Conservation (phyloP, 1,139 yeast species). For the Candida tetrigidarum region DNA sequence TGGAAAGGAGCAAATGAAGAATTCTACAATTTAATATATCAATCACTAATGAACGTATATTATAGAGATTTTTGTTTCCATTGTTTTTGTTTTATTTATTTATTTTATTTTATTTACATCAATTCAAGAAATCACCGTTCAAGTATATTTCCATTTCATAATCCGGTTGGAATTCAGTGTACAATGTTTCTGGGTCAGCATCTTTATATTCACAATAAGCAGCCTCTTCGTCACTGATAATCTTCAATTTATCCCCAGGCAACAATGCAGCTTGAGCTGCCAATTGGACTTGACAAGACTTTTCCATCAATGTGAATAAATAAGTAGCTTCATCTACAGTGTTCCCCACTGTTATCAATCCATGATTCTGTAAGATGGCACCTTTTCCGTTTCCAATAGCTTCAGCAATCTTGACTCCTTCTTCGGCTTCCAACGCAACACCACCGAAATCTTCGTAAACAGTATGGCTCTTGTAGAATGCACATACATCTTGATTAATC, state of each 20-base stretch:
- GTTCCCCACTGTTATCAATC: constrained; percentile 73
- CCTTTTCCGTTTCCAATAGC: constrained; percentile 68
- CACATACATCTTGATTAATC: constrained; percentile 80
- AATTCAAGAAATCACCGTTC: constrained; percentile 22
- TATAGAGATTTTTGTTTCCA: too few species aligned
- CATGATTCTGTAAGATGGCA: constrained; percentile 76
- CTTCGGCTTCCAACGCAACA: constrained; percentile 74
- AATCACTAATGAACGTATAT: not conserved
- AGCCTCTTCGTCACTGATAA: constrained; percentile 70
- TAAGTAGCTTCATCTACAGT: constrained; percentile 88
- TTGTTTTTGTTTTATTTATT: not conserved
- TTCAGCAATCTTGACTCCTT: constrained; percentile 68
- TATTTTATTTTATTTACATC: not conserved
- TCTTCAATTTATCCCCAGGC: constrained; percentile 28
- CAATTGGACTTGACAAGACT: constrained; percentile 72
- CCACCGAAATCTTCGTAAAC: constrained; percentile 79
- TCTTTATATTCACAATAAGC: constrained; percentile 64
- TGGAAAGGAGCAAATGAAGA: too few species aligned
- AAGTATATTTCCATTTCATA: constrained; percentile 38
- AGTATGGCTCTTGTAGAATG: constrained; percentile 65
- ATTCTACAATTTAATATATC: too few species aligned
- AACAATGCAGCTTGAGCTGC: constrained; percentile 66
- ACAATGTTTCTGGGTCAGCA: constrained; percentile 70
- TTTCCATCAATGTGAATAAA: constrained; percentile 68
- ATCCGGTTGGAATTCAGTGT: constrained; percentile 73